phyloP scores from a whole-genome alignment of 257 asterid genomes.

The Ophiorrhiza pumila region DNA sequence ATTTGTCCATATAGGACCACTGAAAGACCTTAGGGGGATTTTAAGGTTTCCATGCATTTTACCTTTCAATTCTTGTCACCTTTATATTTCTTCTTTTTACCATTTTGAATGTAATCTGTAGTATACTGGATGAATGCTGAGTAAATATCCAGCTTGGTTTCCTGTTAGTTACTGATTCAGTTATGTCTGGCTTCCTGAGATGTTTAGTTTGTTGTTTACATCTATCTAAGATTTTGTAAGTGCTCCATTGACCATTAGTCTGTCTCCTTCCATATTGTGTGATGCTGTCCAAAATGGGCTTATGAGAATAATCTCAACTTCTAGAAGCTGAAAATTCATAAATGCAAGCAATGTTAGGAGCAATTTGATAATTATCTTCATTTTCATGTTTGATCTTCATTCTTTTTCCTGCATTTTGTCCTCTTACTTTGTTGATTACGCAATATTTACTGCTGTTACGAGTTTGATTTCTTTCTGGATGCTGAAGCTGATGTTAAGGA shows the following conservation, averaged over 20 bases:
- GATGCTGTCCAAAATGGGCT: not conserved
- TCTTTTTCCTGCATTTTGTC: not conserved
- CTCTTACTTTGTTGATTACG: not conserved
- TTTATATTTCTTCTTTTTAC: not conserved
- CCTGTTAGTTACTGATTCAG: not conserved
- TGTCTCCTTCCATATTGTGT: not conserved
- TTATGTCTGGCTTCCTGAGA: not conserved
- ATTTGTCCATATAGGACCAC: not conserved
- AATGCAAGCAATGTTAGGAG: not conserved
- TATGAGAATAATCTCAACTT: not conserved
- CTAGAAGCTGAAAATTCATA: not conserved
- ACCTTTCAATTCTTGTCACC: not conserved
- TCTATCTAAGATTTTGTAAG: not conserved
- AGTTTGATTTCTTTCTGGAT: slow-evolving; percentile 2
- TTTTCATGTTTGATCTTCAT: not conserved
- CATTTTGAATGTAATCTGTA: not conserved
- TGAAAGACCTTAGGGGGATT: not conserved
- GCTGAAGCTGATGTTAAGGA: not conserved
- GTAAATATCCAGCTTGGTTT: not conserved
- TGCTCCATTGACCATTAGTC: not conserved
- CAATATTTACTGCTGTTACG: not conserved
- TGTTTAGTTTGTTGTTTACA: not conserved
- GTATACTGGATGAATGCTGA: not conserved
- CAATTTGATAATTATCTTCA: not conserved
- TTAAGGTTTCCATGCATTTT: not conserved